Conservation (phyloP, 2,329 filamentous ascomycete genomes). For the Alternaria postmessia region DNA sequence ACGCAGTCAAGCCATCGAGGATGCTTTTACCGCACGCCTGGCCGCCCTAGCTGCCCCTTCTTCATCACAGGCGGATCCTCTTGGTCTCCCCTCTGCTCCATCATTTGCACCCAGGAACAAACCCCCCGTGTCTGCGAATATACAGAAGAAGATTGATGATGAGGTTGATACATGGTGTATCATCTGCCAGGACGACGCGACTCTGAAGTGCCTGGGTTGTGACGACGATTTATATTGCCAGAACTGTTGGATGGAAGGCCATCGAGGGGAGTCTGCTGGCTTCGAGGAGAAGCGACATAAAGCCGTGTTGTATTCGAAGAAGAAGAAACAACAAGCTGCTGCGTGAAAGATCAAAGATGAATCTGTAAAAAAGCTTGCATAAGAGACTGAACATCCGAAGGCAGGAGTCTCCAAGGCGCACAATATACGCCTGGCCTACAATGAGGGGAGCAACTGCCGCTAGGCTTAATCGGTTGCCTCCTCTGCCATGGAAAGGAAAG, state of each 20-base stretch:
- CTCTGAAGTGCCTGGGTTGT: conserved; percentile 76
- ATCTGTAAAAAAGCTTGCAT: neutral
- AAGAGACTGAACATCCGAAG: neutral
- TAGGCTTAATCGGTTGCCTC: neutral
- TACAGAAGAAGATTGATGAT: conserved; percentile 66
- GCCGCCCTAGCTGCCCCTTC: conserved; percentile 55
- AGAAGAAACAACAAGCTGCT: conserved; percentile 29
- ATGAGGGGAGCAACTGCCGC: neutral
- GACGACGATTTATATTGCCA: conserved; percentile 76
- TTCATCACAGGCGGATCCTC: conserved; percentile 31
- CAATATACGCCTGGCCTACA: neutral
- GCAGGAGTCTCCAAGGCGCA: neutral
- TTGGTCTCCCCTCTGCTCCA: conserved; percentile 57
- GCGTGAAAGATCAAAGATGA: conserved; percentile 4
- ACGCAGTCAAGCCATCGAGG: conserved; percentile 50
- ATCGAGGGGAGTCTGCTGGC: conserved; percentile 72
- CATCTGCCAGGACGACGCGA: conserved; percentile 82
- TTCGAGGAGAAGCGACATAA: conserved; percentile 75
- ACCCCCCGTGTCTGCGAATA: conserved; percentile 44
- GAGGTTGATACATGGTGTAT: conserved; percentile 81
- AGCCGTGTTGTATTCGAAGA: conserved; percentile 65
- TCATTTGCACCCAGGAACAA: conserved; percentile 53
- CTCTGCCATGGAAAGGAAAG: neutral
- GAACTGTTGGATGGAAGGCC: conserved; percentile 83
- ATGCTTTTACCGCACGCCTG: conserved; percentile 56